These are phyloP conservation scores for Globisporangium perplexum DNA, from an alignment of 352 stramenopile species.

Conservation along the genomic window DNA sequence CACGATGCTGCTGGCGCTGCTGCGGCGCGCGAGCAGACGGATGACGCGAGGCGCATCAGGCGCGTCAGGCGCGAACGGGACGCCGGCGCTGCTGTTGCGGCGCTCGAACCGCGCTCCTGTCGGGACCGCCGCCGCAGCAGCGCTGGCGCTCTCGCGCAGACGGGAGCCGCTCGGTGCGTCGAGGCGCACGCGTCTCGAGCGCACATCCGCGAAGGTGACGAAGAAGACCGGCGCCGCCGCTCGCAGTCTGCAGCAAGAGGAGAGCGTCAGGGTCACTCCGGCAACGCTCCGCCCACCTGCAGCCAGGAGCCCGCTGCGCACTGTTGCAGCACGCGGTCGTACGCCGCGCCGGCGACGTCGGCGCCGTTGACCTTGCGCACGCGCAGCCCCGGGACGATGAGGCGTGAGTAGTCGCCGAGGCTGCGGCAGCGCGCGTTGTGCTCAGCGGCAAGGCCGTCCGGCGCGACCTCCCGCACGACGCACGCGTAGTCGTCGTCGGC, in stretches of 20 bases:
- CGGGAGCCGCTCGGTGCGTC: conserved; percentile 1
- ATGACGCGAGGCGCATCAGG: background rate
- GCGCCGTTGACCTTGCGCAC: conserved; percentile 43
- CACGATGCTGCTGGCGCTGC: conserved; percentile 10
- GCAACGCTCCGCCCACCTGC: no score
- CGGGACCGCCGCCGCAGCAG: conserved; percentile 6
- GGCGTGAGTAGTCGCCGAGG: conserved; percentile 36
- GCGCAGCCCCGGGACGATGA: conserved; percentile 31
- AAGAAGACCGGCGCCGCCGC: conserved; percentile 30
- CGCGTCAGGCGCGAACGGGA: background rate
- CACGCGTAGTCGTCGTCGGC: conserved; percentile 24
- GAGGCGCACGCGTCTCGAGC: conserved; percentile 7
- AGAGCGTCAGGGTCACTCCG: background rate
- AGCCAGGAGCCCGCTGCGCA: conserved; percentile 7
- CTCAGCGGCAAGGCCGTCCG: conserved; percentile 30
- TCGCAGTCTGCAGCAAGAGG: conserved; percentile 32
- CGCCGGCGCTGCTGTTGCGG: conserved; percentile 11
- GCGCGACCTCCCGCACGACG: conserved; percentile 32
- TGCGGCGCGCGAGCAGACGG: conserved; percentile 1
- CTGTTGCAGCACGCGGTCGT: conserved; percentile 41
- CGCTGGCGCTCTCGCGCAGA: conserved; percentile 2
- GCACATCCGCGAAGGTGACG: conserved; percentile 41
- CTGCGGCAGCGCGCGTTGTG: conserved; percentile 46
- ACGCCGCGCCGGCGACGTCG: conserved; percentile 33
- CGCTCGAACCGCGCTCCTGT: conserved; percentile 1